These are phyloP conservation scores for Phytophthora melonis DNA, from an alignment of 352 stramenopile species.

Conservation along the genomic window DNA sequence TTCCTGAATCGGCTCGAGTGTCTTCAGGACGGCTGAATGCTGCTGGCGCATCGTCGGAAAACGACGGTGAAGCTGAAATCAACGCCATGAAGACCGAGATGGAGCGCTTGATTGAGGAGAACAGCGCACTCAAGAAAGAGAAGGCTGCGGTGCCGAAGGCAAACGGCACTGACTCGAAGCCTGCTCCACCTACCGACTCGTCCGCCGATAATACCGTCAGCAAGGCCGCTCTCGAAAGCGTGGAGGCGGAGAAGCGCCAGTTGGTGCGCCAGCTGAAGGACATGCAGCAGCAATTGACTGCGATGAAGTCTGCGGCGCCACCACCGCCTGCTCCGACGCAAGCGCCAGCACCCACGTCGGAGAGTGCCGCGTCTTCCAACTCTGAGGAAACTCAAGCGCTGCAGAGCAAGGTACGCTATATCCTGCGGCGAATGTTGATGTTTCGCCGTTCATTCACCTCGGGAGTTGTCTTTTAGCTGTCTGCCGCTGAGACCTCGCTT, in stretches of 20 bases:
- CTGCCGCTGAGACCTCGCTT: constrained; percentile 39
- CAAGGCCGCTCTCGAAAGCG: constrained; percentile 53
- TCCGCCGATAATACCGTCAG: constrained; percentile 26
- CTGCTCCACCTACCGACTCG: neutral
- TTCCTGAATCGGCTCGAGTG: constrained; percentile 26
- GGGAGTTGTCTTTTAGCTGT: constrained; percentile 41
- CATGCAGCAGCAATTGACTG: constrained; percentile 61
- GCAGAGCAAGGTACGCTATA: constrained; percentile 65
- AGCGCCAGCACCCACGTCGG: constrained; percentile 3
- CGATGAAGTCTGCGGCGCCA: constrained; percentile 21
- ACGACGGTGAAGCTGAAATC: constrained; percentile 66
- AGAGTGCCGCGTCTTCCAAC: constrained; percentile 9
- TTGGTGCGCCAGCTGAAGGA: no score
- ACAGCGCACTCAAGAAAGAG: constrained; percentile 52
- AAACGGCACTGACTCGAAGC: constrained; percentile 16
- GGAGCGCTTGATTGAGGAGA: constrained; percentile 75
- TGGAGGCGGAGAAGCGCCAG: constrained; percentile 65
- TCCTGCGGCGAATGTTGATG: neutral
- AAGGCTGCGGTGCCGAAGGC: constrained; percentile 19
- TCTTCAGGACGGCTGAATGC: constrained; percentile 42
- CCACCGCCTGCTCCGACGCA: constrained; percentile 21
- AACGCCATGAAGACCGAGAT: constrained; percentile 80
- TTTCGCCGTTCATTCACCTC: neutral
- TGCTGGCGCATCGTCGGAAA: constrained; percentile 37
- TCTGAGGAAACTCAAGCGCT: constrained; percentile 54